These are phyloP conservation scores for Astrothelium subdiscretum DNA, from an alignment of 495 filamentous ascomycete species.

Conservation along the genomic window DNA sequence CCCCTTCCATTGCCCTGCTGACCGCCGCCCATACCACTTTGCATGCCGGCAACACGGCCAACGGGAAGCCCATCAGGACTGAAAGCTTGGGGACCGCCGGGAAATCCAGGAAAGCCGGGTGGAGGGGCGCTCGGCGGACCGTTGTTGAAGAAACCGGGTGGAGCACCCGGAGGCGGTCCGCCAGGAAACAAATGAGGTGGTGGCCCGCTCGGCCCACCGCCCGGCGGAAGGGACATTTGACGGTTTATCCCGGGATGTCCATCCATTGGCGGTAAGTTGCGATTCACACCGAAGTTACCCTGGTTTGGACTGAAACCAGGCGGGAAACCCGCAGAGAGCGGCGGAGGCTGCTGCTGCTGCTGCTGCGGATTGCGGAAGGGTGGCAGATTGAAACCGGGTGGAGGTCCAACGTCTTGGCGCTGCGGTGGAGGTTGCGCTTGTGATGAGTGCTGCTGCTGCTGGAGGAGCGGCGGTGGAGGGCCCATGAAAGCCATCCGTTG, in stretches of 20 bases:
- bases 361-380: background rate
- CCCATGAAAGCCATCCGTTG: background rate
- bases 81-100: background rate
- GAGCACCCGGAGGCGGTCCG: background rate
- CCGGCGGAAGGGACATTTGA: background rate
- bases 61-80: background rate
- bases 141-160: background rate
- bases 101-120: background rate
- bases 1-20: background rate
- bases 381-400: background rate
- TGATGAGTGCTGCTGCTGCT: background rate
- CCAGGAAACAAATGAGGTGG: conserved; percentile 1
- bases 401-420: background rate
- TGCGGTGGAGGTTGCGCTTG: background rate
- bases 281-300: background rate
- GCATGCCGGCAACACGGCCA: background rate
- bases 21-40: background rate
- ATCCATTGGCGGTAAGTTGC: background rate
- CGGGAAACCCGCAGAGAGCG: background rate
- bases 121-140: background rate
- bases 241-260: background rate
- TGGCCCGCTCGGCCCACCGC: background rate
- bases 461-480: background rate
- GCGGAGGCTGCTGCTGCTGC: background rate
- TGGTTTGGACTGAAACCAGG: background rate